Percentiles rank a stretch among this genome's conserved stretches.
Conservation (phyloP, 1,139 yeast species). For the Geotrichum carabidarum region DNA sequence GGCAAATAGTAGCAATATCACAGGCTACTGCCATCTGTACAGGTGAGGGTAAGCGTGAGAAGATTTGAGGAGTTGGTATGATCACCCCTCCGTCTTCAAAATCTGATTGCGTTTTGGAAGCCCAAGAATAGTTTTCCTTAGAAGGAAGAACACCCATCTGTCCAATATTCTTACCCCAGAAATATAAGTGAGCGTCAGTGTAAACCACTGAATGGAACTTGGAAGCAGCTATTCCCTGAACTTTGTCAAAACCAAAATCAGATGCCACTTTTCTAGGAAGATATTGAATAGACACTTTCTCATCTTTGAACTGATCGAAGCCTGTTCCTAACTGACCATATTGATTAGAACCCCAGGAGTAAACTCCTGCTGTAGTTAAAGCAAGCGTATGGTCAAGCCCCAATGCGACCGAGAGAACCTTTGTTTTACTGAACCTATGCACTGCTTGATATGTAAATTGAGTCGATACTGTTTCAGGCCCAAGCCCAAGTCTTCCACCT, state of each 20-base stretch:
- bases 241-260: conserved; percentile 44
- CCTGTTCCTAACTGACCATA: conserved; percentile 56
- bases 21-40: conserved; percentile 57
- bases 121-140: conserved; percentile 7
- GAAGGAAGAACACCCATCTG: conserved; percentile 62
- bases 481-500: conserved; percentile 67
- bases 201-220: conserved; percentile 66
- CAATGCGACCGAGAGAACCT: conserved; percentile 45
- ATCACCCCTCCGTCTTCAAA: conserved; percentile 24
- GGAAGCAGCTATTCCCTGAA: conserved; percentile 62
- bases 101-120: conserved; percentile 12
- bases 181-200: conserved; percentile 47
- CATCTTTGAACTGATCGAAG: conserved; percentile 33
- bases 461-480: conserved; percentile 27
- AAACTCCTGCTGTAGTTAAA: conserved; percentile 51
- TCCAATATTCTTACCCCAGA: conserved; percentile 85
- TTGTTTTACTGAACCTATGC: conserved; percentile 36
- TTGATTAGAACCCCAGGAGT: conserved; percentile 74
- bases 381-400: conserved; percentile 66
- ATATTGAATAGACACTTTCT: conserved; percentile 34
- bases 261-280: conserved; percentile 46
- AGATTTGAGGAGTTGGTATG: conserved; percentile 14
- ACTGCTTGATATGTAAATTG: conserved; percentile 40
- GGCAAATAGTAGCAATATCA: conserved; percentile 67
- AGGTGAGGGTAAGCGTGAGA: conserved; percentile 15